Base-by-base conservation (phyloP, 148 eudicot species). In the Beta vulgaris region DNA sequence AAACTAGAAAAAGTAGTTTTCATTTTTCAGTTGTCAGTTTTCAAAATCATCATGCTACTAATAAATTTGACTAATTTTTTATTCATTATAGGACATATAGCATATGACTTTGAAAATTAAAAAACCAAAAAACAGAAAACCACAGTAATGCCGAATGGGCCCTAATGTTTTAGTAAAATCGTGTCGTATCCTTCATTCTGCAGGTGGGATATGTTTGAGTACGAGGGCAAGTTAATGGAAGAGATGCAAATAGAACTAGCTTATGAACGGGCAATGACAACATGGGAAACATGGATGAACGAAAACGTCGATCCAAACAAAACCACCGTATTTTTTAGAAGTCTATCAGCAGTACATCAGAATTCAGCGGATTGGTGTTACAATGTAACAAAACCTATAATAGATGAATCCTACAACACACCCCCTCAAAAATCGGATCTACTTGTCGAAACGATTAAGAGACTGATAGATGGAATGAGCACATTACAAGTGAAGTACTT, bases 131-230 rank as follows among this genome's bases (percentile, higher is more conserved):
- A n/a, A n/a, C n/a, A n/a, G n/a, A n/a, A n/a, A n/a, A n/a, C n/a
- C n/a, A n/a, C n/a, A n/a, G n/a, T n/a, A n/a, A n/a, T n/a, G n/a
- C n/a, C n/a, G n/a, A n/a, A n/a, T n/a, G n/a, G n/a, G n/a, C n/a
- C n/a, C n/a, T n/a, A n/a, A n/a, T n/a, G n/a, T n/a, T n/a, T n/a
- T n/a, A n/a, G n/a, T n/a, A n/a, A n/a, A n/a, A n/a, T n/a, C n/a
- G n/a, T n/a, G 4, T 9, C 57, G 6, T 43, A 7, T 51, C 9
- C 3, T 51, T 19, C 1, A 16, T 28, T 39, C 23, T 71, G 74
- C 82, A 89, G 90, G 76, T 89, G 92, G 92, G 85, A 87, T 77
- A 14, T 78, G 64, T 68, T 85, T 5, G 68, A 86, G 16, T 85
- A 82, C 53, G 40, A 78, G 1, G 86, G 86, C 7, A 49, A 78